phyloP scores from a whole-genome alignment of 805 yeast genomes.

The Nakazawaea molendinolei region DNA sequence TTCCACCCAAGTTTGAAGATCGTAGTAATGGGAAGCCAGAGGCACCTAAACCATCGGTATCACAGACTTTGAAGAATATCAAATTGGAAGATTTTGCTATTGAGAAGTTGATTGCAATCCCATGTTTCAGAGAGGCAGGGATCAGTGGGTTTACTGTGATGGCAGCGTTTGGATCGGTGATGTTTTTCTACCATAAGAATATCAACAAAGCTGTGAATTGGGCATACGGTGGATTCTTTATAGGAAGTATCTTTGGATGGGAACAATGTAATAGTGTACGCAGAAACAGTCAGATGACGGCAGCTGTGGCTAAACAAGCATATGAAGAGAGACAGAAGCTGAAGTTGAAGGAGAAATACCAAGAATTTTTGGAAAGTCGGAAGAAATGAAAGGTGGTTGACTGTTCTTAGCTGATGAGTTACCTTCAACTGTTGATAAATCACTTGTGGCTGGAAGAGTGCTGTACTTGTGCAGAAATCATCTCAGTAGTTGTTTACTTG shows the following conservation, averaged over 20 bases:
- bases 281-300: constrained; percentile 56
- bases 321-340: constrained; percentile 25
- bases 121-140: constrained; percentile 78
- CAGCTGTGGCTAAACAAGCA: constrained; percentile 59
- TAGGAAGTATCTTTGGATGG: constrained; percentile 85
- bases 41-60: constrained; percentile 25
- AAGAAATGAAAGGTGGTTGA: constrained; percentile 12
- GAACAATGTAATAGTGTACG: constrained; percentile 81
- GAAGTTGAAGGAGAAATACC: constrained; percentile 27
- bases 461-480: too few species aligned
- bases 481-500: too few species aligned
- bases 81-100: constrained; percentile 45
- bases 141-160: constrained; percentile 67
- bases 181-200: constrained; percentile 60
- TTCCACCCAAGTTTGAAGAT: constrained; percentile 28
- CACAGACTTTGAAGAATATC: constrained; percentile 35
- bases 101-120: constrained; percentile 47
- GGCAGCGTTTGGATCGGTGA: constrained; percentile 63
- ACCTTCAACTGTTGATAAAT: too few species aligned
- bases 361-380: constrained; percentile 15
- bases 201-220: constrained; percentile 65
- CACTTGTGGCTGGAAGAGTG: too few species aligned
- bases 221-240: constrained; percentile 71
- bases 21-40: neutral
- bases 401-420: too few species aligned